Percentiles rank a stretch among this genome's conserved stretches.
These are phyloP conservation scores for Globisporangium ultimum DNA, from an alignment of 352 stramenopile species.

Conservation along the genomic window DNA sequence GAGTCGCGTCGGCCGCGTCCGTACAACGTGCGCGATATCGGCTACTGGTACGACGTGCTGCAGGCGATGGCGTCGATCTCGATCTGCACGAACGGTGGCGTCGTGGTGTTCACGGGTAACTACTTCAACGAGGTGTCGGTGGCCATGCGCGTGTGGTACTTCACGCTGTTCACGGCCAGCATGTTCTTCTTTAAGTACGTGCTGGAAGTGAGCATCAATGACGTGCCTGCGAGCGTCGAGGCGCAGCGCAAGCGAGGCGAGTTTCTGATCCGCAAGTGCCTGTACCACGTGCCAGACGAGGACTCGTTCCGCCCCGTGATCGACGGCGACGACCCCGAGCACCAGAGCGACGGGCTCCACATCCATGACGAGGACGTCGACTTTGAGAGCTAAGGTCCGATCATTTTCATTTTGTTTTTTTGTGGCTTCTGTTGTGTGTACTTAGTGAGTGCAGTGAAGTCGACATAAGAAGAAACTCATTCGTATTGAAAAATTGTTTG, in stretches of 20 bases:
- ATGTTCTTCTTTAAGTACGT: slow-evolving; percentile 88
- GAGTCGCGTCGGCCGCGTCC: slow-evolving; percentile 79
- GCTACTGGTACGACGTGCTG: slow-evolving; percentile 91
- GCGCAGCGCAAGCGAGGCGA: slow-evolving; percentile 77
- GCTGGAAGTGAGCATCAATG: slow-evolving; percentile 69
- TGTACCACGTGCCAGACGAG: slow-evolving; percentile 84
- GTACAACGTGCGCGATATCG: slow-evolving; percentile 84
- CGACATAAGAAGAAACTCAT: too few species aligned
- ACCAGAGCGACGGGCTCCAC: slow-evolving; percentile 39
- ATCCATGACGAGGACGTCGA: slow-evolving; percentile 65
- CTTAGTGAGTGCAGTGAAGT: background rate
- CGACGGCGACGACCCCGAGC: slow-evolving; percentile 24
- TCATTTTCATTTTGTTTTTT: background rate
- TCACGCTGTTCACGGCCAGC: slow-evolving; percentile 67
- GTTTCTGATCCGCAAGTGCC: slow-evolving; percentile 85
- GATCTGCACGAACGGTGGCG: slow-evolving; percentile 91
- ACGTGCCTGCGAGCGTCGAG: slow-evolving; percentile 64
- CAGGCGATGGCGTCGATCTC: slow-evolving; percentile 88
- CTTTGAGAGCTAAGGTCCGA: background rate
- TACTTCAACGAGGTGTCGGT: slow-evolving; percentile 63
- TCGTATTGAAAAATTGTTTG: too few species aligned
- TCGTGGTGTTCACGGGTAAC: slow-evolving; percentile 91
- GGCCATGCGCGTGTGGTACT: slow-evolving; percentile 69
- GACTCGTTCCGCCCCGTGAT: slow-evolving; percentile 27
- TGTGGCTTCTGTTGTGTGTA: background rate